phyloP scores from a whole-genome alignment of 352 stramenopile genomes.

The Phytopythium kandeliae region DNA sequence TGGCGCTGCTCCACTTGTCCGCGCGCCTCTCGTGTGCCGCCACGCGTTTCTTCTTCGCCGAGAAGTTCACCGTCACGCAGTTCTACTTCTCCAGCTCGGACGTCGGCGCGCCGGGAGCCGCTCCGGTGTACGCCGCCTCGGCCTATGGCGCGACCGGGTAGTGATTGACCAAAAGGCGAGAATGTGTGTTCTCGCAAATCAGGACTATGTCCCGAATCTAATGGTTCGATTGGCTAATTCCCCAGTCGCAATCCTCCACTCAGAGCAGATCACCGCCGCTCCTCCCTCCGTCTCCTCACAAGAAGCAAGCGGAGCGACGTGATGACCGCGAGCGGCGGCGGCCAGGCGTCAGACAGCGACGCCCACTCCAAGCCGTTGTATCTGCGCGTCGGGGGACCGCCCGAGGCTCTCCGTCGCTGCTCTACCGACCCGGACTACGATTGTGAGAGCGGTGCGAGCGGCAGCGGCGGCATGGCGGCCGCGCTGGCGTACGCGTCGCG shows the following conservation, averaged over 20 bases:
- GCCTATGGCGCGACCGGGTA: slow-evolving; percentile 5
- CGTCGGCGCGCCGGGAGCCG: slow-evolving; percentile 3
- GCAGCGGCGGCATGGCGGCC: background rate
- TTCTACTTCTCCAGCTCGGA: slow-evolving; percentile 10
- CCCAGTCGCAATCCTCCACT: no score
- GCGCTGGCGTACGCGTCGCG: background rate
- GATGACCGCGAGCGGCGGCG: background rate
- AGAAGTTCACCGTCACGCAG: slow-evolving; percentile 28
- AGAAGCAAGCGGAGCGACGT: no score
- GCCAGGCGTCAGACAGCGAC: background rate
- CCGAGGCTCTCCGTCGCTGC: background rate
- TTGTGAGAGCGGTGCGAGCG: background rate
- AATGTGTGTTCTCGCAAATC: no score
- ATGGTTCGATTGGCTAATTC: no score
- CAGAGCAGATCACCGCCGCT: no score
- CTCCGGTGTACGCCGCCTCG: slow-evolving; percentile 14
- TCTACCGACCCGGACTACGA: background rate
- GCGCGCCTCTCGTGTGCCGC: slow-evolving; percentile 33
- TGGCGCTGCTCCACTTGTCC: slow-evolving; percentile 51
- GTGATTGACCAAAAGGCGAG: background rate
- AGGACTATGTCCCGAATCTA: no score
- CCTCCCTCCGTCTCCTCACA: no score
- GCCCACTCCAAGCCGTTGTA: background rate
- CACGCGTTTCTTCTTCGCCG: slow-evolving; percentile 64
- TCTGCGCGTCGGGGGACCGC: no score